Evolutionary conservation across 257 asterid species (phyloP).

Genomic region (Handroanthus guayacan): DNA sequence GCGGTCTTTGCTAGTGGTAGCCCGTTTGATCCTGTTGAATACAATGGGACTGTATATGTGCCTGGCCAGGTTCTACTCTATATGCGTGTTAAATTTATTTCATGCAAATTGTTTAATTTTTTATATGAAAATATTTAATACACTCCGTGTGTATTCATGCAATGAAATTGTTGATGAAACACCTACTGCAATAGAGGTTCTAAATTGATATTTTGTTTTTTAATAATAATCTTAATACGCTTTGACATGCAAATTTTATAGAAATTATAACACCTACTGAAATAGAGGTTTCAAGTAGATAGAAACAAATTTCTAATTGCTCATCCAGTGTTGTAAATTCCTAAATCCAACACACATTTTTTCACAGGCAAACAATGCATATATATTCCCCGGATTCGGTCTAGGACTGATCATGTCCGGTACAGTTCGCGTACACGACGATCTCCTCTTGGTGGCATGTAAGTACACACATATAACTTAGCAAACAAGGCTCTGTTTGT

Average conservation of each 20-base stretch:
- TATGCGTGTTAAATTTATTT: not conserved
- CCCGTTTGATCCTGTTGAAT: constrained; percentile 86
- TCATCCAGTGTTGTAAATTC: not conserved
- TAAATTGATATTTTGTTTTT: no score
- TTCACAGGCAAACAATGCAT: constrained; percentile 91
- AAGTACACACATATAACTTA: constrained; percentile 41
- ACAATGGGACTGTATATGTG: constrained; percentile 60
- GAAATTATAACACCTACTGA: no score
- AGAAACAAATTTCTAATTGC: not conserved
- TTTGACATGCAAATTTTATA: no score
- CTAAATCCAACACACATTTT: not conserved
- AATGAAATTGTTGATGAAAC: no score
- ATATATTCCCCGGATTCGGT: constrained; percentile 95
- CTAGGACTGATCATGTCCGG: constrained; percentile 93
- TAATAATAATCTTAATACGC: no score
- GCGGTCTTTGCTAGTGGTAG: constrained; percentile 94
- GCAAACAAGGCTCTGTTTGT: not conserved
- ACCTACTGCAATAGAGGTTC: no score
- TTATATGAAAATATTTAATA: no score
- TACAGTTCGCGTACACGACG: constrained; percentile 89
- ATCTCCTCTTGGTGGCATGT: constrained; percentile 88
- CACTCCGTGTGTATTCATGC: no score
- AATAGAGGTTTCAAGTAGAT: no score
- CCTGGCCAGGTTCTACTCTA: constrained; percentile 83
- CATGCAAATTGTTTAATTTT: no score